Percentiles rank a stretch among this genome's conserved stretches.
These are phyloP conservation scores for Mollisia scopiformis DNA, from an alignment of 2,329 filamentous ascomycete species.

Conservation along the genomic window DNA sequence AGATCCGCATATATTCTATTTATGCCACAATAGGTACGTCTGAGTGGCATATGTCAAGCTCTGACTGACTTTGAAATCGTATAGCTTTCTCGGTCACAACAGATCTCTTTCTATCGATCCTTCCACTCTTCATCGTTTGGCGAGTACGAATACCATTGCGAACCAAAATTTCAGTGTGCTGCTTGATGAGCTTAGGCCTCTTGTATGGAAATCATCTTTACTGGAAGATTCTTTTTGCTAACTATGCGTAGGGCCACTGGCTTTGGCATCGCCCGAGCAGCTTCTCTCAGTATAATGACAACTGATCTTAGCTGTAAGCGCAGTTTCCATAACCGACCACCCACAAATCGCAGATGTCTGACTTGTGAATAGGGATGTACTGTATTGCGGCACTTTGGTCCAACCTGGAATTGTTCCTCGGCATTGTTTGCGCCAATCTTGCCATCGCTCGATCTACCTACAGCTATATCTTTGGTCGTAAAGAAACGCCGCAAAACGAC, in stretches of 20 bases:
- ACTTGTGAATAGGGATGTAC: background rate
- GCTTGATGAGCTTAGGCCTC: conserved; percentile 6
- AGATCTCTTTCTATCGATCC: conserved; percentile 14
- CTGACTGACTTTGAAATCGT: background rate
- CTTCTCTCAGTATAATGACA: conserved; percentile 10
- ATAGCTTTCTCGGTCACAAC: conserved; percentile 17
- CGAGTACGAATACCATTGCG: conserved; percentile 10
- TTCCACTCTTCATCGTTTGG: conserved; percentile 14
- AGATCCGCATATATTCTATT: conserved; percentile 18
- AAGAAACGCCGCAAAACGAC: background rate
- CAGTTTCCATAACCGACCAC: background rate
- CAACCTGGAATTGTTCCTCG: conserved; percentile 9
- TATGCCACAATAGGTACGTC: conserved; percentile 18
- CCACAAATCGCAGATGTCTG: background rate
- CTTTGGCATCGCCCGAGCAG: conserved; percentile 11
- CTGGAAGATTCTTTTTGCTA: background rate
- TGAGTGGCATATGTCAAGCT: background rate
- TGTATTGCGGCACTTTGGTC: conserved; percentile 14
- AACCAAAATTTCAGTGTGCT: conserved; percentile 7
- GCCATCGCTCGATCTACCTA: conserved; percentile 10
- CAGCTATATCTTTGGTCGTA: conserved; percentile 5
- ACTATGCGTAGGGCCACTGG: conserved; percentile 13
- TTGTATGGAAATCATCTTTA: background rate
- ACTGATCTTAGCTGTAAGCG: conserved; percentile 13
- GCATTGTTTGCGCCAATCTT: conserved; percentile 17